Percentiles rank a stretch among this genome's conserved stretches.
Conservation (phyloP, 306 rosid genomes). For the Nissolia schottii region DNA sequence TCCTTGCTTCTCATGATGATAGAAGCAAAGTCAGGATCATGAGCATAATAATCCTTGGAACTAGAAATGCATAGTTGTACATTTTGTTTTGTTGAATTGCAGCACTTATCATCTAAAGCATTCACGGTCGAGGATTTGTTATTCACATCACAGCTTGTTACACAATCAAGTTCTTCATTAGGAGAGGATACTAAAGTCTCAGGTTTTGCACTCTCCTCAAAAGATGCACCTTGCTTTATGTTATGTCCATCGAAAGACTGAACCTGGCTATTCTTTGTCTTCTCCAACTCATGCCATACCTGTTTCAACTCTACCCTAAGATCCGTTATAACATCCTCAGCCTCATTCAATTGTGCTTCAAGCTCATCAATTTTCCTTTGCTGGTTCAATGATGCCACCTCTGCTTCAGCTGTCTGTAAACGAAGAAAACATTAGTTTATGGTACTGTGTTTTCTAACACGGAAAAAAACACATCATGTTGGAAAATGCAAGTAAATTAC, state of each 20-base stretch:
- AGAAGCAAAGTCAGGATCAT: constrained; percentile 48
- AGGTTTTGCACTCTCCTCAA: constrained; percentile 11
- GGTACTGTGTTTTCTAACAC: not conserved
- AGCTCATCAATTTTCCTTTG: constrained; percentile 58
- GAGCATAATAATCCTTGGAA: constrained; percentile 29
- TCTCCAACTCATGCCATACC: constrained; percentile 40
- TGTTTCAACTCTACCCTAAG: constrained; percentile 60
- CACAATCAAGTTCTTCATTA: constrained; percentile 26
- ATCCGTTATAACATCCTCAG: constrained; percentile 69
- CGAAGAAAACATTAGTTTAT: not conserved
- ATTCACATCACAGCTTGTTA: constrained; percentile 28
- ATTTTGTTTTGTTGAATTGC: constrained; percentile 23
- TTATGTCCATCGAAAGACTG: constrained; percentile 24
- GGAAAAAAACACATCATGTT: not conserved
- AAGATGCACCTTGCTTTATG: constrained; percentile 26
- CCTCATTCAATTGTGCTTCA: constrained; percentile 68
- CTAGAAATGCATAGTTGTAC: constrained; percentile 31
- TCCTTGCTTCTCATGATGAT: constrained; percentile 46
- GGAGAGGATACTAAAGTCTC: constrained; percentile 15
- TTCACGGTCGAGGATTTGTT: constrained; percentile 14
- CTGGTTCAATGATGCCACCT: constrained; percentile 40
- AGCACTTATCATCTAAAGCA: constrained; percentile 22
- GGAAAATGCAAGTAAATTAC: not conserved
- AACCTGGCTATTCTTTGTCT: constrained; percentile 35
- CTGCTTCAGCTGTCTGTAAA: constrained; percentile 54